A percentile compares a stretch with the other conserved stretches of the same genome.
phyloP scores from a whole-genome alignment of 2,329 filamentous ascomycete species.

The Fusarium concolor region DNA sequence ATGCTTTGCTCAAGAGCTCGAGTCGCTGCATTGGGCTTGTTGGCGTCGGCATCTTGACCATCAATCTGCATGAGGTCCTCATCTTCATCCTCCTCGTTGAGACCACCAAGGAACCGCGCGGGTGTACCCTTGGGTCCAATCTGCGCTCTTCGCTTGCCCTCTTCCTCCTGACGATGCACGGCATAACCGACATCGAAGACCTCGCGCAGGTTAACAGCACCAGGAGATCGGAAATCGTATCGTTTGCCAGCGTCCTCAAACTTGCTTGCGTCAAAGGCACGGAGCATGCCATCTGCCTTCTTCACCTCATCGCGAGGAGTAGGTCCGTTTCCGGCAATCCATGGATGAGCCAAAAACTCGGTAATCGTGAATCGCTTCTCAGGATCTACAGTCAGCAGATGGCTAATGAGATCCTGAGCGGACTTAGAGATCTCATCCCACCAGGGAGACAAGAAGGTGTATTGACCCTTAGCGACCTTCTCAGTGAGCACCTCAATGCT shows the following conservation, averaged over 20 bases:
- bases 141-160: constrained; percentile 90
- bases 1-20: constrained; percentile 87
- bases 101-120: constrained; percentile 66
- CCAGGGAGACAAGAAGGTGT: constrained; percentile 98
- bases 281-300: constrained; percentile 57
- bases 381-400: constrained; percentile 93
- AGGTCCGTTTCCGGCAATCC: constrained; percentile 78
- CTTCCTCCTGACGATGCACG: constrained; percentile 95
- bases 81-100: constrained; percentile 75
- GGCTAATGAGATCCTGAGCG: constrained; percentile 92
- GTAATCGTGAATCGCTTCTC: constrained; percentile 94
- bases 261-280: constrained; percentile 68
- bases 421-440: constrained; percentile 98
- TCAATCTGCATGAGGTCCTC: constrained; percentile 70
- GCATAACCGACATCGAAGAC: constrained; percentile 99
- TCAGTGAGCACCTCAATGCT: constrained; percentile 97
- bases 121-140: constrained; percentile 77
- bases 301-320: constrained; percentile 71
- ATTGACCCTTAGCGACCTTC: constrained; percentile 96
- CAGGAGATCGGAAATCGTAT: constrained; percentile 94
- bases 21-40: constrained; percentile 62
- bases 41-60: constrained; percentile 58
- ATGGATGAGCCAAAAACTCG: constrained; percentile 94
- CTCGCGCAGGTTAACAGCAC: constrained; percentile 93
- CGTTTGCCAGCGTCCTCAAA: constrained; percentile 72